Evolutionary conservation across 331 rosid species (phyloP).

Genomic region (Quercus tomentella): DNA sequence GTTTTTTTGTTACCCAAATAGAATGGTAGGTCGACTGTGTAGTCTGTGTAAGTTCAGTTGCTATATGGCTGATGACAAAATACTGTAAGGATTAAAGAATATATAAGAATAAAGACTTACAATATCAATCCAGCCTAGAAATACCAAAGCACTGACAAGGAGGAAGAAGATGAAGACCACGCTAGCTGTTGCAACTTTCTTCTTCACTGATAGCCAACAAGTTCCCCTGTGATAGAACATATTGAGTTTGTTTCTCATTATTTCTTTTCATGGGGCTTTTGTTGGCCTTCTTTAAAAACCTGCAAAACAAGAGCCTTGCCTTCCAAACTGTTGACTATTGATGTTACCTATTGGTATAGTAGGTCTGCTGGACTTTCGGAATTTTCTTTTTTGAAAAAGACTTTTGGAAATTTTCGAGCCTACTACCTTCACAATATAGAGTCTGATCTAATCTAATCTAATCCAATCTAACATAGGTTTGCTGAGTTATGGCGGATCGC

Average conservation of each 20-base stretch:
- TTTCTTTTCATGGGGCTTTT: constrained; percentile 30
- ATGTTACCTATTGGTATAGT: too few relatives aligned
- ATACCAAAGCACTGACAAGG: constrained; percentile 20
- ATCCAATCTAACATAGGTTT: too few relatives aligned
- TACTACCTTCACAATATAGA: too few relatives aligned
- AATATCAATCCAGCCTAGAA: constrained; percentile 27
- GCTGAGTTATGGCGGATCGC: too few relatives aligned
- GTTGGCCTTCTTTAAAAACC: neutral
- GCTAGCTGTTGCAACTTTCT: constrained; percentile 6
- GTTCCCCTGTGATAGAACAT: neutral
- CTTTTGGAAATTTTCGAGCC: too few relatives aligned
- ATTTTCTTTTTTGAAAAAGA: too few relatives aligned
- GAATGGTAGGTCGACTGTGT: too few relatives aligned
- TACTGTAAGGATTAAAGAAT: neutral
- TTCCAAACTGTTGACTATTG: neutral
- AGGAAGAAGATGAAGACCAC: constrained; percentile 7
- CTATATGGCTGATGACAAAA: too few relatives aligned
- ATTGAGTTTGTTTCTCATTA: constrained; percentile 12
- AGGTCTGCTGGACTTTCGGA: too few relatives aligned
- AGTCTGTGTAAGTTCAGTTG: too few relatives aligned
- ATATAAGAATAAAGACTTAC: constrained; percentile 25
- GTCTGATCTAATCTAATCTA: too few relatives aligned
- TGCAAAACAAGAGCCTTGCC: neutral
- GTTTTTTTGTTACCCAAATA: too few relatives aligned
- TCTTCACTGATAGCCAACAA: constrained; percentile 11